These are phyloP conservation scores for Leccinellum albellum DNA, from an alignment of 768 basidiomycete species.

Conservation along the genomic window DNA sequence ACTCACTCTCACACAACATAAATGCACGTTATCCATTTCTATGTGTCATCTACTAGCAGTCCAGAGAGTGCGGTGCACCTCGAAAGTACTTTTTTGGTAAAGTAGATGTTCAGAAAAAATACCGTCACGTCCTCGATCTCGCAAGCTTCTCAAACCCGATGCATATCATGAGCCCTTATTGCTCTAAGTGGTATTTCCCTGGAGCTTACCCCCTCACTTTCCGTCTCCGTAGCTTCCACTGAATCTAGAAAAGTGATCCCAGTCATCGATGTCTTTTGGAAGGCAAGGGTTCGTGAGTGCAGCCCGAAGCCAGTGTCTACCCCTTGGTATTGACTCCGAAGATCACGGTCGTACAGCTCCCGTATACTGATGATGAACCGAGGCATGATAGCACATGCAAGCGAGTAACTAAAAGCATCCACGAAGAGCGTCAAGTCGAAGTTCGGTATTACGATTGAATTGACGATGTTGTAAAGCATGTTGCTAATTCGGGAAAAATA, in stretches of 20 bases:
- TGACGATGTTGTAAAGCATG: neutral
- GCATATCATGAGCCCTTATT: neutral
- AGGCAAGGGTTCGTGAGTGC: neutral
- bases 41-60: neutral
- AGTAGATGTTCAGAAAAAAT: neutral
- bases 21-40: neutral
- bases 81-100: neutral
- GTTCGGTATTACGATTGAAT: neutral
- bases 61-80: neutral
- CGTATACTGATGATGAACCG: neutral
- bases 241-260: neutral
- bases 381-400: neutral
- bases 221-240: neutral
- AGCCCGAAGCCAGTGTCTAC: neutral
- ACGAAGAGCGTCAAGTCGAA: neutral
- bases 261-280: neutral
- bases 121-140: constrained; percentile 2
- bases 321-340: neutral
- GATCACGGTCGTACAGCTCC: neutral
- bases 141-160: neutral
- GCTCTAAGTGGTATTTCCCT: neutral
- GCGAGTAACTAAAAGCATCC: neutral
- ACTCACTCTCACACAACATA: neutral
- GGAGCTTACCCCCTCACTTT: neutral
- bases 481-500: neutral